A percentile compares a stretch with the other conserved stretches of the same genome.
These are phyloP conservation scores for Durusdinium trenchii DNA, from an alignment of 73 alveolate species.

Conservation along the genomic window DNA sequence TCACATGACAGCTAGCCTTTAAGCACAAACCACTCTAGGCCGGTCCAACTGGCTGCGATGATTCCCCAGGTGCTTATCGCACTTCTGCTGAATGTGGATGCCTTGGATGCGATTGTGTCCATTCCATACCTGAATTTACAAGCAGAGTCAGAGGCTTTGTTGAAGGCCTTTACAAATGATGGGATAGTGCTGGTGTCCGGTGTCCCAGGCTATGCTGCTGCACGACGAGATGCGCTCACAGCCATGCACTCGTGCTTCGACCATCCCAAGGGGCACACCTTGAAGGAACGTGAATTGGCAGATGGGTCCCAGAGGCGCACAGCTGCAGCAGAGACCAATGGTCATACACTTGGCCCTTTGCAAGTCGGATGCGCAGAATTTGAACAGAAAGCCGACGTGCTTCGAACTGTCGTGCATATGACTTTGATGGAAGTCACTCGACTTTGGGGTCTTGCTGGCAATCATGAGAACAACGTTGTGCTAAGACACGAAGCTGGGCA, in stretches of 20 bases:
- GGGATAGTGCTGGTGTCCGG: slow-evolving; percentile 71
- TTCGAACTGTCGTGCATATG: slow-evolving; percentile 37
- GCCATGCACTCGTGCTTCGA: slow-evolving; percentile 22
- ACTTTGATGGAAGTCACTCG: slow-evolving; percentile 41
- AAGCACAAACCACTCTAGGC: too few relatives aligned
- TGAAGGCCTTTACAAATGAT: slow-evolving; percentile 49
- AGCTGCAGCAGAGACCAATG: slow-evolving; percentile 46
- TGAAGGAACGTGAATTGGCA: slow-evolving; percentile 29
- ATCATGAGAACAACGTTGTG: not conserved
- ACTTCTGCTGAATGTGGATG: not conserved
- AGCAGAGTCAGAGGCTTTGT: slow-evolving; percentile 26
- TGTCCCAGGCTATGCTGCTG: slow-evolving; percentile 76
- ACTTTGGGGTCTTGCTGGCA: slow-evolving; percentile 74
- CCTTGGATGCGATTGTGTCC: not conserved
- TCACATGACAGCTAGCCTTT: too few relatives aligned
- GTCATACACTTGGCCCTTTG: slow-evolving; percentile 57
- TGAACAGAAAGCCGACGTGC: slow-evolving; percentile 60
- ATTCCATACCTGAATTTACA: slow-evolving; percentile 31
- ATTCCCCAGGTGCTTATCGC: not conserved
- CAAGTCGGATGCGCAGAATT: slow-evolving; percentile 53
- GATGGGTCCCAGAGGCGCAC: slow-evolving; percentile 70
- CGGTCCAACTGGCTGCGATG: slow-evolving; percentile 32
- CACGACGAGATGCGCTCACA: slow-evolving; percentile 49
- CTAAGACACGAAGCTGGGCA: slow-evolving; percentile 69
- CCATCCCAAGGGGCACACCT: not conserved